A percentile compares a stretch with the other conserved stretches of the same genome.
Evolutionary conservation across 306 rosid genomes (phyloP).

Genomic region (Clitoria ternatea): DNA sequence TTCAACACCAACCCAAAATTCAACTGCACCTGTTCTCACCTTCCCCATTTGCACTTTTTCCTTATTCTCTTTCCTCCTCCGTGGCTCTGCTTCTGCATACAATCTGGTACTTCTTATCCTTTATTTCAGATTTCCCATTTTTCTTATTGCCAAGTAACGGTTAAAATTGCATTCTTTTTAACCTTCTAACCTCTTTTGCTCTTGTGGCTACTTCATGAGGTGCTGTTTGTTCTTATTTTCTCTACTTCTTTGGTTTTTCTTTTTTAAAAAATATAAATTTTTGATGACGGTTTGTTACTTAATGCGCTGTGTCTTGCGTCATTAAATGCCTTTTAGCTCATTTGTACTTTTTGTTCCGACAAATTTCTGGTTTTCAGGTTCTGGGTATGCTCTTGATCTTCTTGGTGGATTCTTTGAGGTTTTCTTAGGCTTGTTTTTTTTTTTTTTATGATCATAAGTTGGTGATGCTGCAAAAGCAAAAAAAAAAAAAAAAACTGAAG

Average conservation of each 20-base stretch:
- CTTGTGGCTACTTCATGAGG: slow-evolving; percentile 17
- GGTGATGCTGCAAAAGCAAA: slow-evolving; percentile 3
- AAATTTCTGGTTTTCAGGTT: not conserved
- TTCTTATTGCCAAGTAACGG: not conserved
- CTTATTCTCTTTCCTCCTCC: not conserved
- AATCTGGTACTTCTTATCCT: slow-evolving; percentile 11
- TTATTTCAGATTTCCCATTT: not conserved
- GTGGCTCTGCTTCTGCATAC: not conserved
- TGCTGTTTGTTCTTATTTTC: not conserved
- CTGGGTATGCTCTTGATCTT: slow-evolving; percentile 16
- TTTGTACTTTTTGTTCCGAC: not conserved
- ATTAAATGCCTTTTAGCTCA: not conserved
- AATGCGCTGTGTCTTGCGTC: not conserved
- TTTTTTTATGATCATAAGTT: slow-evolving; percentile 1
- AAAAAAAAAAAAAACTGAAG: no score
- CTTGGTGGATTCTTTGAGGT: slow-evolving; percentile 5
- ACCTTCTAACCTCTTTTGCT: not conserved
- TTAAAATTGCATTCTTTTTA: slow-evolving; percentile 22
- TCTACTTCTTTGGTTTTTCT: not conserved
- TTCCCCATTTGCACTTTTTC: not conserved
- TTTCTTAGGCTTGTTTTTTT: no score
- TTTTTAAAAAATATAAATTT: not conserved
- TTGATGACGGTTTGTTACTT: not conserved
- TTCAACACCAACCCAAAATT: slow-evolving; percentile 13
- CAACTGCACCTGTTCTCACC: not conserved